Base-by-base conservation (phyloP, 176 grass and related monocot species). In the Paspalum notatum region DNA sequence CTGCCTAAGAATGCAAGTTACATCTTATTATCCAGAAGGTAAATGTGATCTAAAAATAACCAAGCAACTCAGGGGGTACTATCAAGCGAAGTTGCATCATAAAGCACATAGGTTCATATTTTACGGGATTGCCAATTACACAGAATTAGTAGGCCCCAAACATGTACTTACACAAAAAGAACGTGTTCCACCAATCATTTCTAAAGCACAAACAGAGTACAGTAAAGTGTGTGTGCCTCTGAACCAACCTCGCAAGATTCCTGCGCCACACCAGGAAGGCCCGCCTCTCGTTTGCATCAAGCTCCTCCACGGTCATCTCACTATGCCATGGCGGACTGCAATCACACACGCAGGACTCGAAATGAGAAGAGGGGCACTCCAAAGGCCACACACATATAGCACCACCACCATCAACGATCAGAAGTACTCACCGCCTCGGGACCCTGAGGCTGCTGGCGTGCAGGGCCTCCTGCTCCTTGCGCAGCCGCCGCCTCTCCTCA, bases 251-350 rank as follows among this genome's bases (percentile, higher is more conserved):
- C 1, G 90, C 95, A 37, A 98, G 92, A 78, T 81, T 94, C 88
- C 90, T 88, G 16, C 95, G 85, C 95, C 95, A 98, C 40, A 85
- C 86, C 51, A 94, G 83, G 79, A 98, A 98, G 15, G 92, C 88
- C 59, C 66, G 59, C 25, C 85, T 78, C 85, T 98, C 95, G 12
- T 91, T 94, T 1, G 71, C 85, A 57, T 93, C 90, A 25, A 94
- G 92, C 73, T 94, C 88, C 51, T 93, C 92, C n/a, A 92, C 78
- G 1, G 88, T 85, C 95, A 98, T 94, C 76, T 56, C 70, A 69
- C 76, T 41, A 87, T 77, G 85, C 92, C 95, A 94, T 3, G 88
- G 87, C 37, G 92, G 95, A 8, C 95, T 98, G 82, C 15, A 74
- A 89, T 17, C 15, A 54, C 44, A 82, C 6, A 44, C 9, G 9